Percentiles rank a stretch among this genome's conserved stretches.
Evolutionary conservation across 495 filamentous ascomycete genomes (phyloP).

Genomic region (Neurospora sp.): DNA sequence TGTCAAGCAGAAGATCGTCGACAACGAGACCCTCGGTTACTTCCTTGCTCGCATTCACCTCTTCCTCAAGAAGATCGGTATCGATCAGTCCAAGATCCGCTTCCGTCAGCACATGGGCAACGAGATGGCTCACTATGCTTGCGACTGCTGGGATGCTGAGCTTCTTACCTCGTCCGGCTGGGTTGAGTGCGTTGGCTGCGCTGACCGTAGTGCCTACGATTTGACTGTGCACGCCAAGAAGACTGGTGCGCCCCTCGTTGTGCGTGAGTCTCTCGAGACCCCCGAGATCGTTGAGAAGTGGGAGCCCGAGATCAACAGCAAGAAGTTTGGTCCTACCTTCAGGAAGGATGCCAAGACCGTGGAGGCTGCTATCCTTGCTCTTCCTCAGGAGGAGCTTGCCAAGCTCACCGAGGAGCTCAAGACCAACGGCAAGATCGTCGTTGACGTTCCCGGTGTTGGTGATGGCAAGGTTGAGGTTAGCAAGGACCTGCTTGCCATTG

Average conservation of each 20-base stretch:
- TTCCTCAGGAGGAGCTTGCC: slow-evolving; percentile 61
- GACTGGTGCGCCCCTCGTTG: slow-evolving; percentile 66
- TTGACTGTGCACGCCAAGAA: slow-evolving; percentile 69
- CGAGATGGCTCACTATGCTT: slow-evolving; percentile 70
- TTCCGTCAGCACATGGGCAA: slow-evolving; percentile 83
- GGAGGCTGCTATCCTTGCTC: slow-evolving; percentile 55
- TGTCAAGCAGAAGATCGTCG: slow-evolving; percentile 55
- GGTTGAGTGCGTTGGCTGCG: slow-evolving; percentile 82
- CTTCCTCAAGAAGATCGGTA: slow-evolving; percentile 61
- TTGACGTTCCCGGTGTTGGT: slow-evolving; percentile 49
- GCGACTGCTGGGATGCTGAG: slow-evolving; percentile 81
- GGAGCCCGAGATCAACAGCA: slow-evolving; percentile 69
- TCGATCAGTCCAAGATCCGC: slow-evolving; percentile 61
- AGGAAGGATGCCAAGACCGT: slow-evolving; percentile 72
- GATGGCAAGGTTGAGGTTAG: slow-evolving; percentile 54
- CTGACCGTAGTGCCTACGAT: slow-evolving; percentile 74
- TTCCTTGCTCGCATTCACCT: slow-evolving; percentile 70
- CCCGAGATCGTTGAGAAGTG: slow-evolving; percentile 63
- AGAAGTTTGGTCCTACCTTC: slow-evolving; percentile 71
- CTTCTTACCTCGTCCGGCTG: slow-evolving; percentile 70
- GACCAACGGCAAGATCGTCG: slow-evolving; percentile 52
- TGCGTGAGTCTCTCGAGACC: slow-evolving; percentile 50
- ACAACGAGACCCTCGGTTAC: slow-evolving; percentile 84
- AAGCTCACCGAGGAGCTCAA: slow-evolving; percentile 56
- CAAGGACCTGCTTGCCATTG: slow-evolving; percentile 60